Conservation (phyloP, 83 land plant genomes). For the Isoetes engelmannii region DNA sequence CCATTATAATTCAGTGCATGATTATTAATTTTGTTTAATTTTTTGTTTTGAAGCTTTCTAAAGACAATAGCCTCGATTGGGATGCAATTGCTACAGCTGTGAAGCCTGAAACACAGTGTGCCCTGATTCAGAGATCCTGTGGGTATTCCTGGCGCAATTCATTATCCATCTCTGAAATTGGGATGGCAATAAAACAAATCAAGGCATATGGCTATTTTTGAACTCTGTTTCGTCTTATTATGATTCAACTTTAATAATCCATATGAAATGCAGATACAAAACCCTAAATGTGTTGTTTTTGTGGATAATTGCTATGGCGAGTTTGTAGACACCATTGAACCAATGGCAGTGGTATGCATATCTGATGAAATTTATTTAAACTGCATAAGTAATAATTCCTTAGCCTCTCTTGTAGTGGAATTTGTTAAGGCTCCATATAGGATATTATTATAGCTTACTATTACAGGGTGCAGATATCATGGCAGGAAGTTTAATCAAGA, state of each 20-base stretch:
- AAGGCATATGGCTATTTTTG: slow-evolving; percentile 40
- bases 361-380: neutral
- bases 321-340: slow-evolving; percentile 75
- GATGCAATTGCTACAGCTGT: slow-evolving; percentile 53
- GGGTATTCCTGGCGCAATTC: slow-evolving; percentile 92
- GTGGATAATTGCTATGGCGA: slow-evolving; percentile 99
- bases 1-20: too few species aligned
- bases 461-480: slow-evolving; percentile 86
- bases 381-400: neutral
- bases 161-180: slow-evolving; percentile 63
- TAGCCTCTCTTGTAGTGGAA: neutral
- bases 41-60: slow-evolving; percentile 52
- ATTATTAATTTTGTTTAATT: neutral
- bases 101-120: slow-evolving; percentile 80
- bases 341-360: slow-evolving; percentile 84
- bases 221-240: neutral
- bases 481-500: slow-evolving; percentile 93
- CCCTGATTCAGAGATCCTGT: slow-evolving; percentile 87
- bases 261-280: slow-evolving; percentile 52
- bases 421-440: neutral
- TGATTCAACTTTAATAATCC: neutral
- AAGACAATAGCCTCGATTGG: slow-evolving; percentile 77
- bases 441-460: slow-evolving; percentile 9
- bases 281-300: slow-evolving; percentile 74
- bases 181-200: slow-evolving; percentile 56